Conservation (phyloP, 495 filamentous ascomycete species). For the Tirmania nivea region DNA sequence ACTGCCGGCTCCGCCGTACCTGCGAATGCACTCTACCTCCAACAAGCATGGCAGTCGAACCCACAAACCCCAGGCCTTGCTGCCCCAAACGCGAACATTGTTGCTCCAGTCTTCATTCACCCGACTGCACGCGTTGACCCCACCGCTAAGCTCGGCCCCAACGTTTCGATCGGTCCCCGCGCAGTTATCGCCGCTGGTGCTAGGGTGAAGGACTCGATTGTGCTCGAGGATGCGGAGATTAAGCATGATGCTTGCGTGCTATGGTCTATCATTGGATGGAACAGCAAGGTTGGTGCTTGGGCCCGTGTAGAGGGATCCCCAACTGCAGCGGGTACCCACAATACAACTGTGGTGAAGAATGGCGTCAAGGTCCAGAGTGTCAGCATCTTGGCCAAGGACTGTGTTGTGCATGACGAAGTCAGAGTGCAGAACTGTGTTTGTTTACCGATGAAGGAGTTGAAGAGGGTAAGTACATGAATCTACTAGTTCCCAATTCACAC, state of each 20-base stretch:
- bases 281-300: constrained; percentile 88
- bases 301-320: constrained; percentile 93
- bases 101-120: constrained; percentile 92
- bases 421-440: constrained; percentile 97
- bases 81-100: constrained; percentile 65
- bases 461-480: constrained; percentile 46
- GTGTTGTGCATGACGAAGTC: constrained; percentile 81
- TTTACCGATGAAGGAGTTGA: constrained; percentile 94
- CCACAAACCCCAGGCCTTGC: constrained; percentile 50
- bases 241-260: constrained; percentile 92
- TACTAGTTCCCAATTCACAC: not conserved
- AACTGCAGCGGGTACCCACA: constrained; percentile 70
- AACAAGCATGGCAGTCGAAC: constrained; percentile 72
- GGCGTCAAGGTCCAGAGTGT: constrained; percentile 98
- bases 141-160: constrained; percentile 87
- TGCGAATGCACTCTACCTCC: constrained; percentile 90
- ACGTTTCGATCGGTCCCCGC: constrained; percentile 84
- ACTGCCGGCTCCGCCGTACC: constrained; percentile 93
- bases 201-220: constrained; percentile 86
- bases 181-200: constrained; percentile 67
- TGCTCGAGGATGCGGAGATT: constrained; percentile 86
- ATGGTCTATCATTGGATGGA: constrained; percentile 95
- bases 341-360: constrained; percentile 86
- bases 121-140: constrained; percentile 83
- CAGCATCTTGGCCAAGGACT: constrained; percentile 94